Base-by-base conservation (phyloP, 352 stramenopile species). In the Blastocystis sp. region DNA sequence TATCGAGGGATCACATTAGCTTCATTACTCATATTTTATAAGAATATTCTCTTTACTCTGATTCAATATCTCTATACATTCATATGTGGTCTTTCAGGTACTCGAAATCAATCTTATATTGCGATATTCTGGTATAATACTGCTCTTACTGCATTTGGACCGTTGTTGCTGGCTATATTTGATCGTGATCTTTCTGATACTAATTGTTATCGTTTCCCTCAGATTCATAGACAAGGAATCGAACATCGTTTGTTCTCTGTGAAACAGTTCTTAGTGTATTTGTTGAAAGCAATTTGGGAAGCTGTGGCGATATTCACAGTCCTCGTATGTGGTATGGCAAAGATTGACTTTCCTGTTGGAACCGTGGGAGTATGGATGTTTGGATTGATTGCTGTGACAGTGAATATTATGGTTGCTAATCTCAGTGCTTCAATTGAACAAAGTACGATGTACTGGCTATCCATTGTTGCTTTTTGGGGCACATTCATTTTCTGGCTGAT, bases 11-110 rank as follows among this genome's bases (percentile, higher is more conserved):
- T 98, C 91, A 92, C 91, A 59, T 96, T 95, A 74, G 91, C 97
- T 32, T 92, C 97, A 57, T 89, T 98, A 1, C 98, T 98, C 89
- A 95, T 98, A 58, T 98, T 99, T 75, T 98, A 98, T 93, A 98
- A 98, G 90, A 98, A 98, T 90, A 94, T 97, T 86, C 91, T 98
- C 43, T 92, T 98, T 46, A 93, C 94, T 51, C 92, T 93, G 83
- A 95, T 92, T 66, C 89, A 98, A 39, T 96, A 97, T 88, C 88
- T 96, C 0, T 94, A 93, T 88, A 95, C 94, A 85, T 92, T 98
- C 63, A 91, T 94, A 56, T 97, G 96, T 86, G 94, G 91, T 14
- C 97, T 97, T 88, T 98, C 94, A 5, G 95, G 93, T n/a, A 66
- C 69, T 27, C 49, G 54, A 7, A 80, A 80, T 29, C 49, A 66